Evolutionary conservation across 2,329 filamentous ascomycete species (phyloP), one percentile per base, ranked within the genome.

Genomic region (Aspergillus japonicus): DNA sequence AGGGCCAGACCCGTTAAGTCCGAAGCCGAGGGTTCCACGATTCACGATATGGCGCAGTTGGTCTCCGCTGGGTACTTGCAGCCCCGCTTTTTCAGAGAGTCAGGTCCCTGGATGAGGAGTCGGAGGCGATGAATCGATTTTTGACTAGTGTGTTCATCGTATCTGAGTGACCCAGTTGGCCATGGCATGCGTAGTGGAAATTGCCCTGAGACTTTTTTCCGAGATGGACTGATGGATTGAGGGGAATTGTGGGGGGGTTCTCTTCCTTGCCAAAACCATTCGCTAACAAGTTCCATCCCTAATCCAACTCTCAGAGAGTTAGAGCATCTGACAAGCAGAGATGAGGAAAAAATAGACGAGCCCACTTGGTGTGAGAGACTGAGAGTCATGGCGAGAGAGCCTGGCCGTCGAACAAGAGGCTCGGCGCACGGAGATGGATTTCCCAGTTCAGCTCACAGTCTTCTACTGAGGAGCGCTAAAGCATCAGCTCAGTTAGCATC

Each of bases 1-100:
- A 44, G 39, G 16, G 16, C 39, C 39, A 44, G 14, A 19, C 16
- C 16, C 48, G 23, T 19, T 29, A 31, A 29, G 24, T 31, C 48
- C 48, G 48, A 50, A 29, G 23, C 51, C 51, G 51, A 44, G 12
- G 53, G 53, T 55, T 55, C 44, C 53, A 48, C 53, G 53, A 55
- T 47, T 19, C 26, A 29, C 42, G 42, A 48, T 55, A 44, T 55
- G 26, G 44, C 44, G 21, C 42, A 55, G 24, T 55, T 47, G 42
- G 33, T 48, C 8, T 47, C 42, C 44, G 16, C 24, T 48, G 44
- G 53, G 42, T 55, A 5, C 29, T 19, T 55, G 53, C 53, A 55
- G 53, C 42, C 53, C 53, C 53, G 53, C 53, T 55, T 44, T 44
- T 12, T 8, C n/a, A 21, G 14, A 23, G 42, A 54, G 31, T 55